Base-by-base conservation (phyloP, 768 basidiomycete species). In the Suillus americanus region DNA sequence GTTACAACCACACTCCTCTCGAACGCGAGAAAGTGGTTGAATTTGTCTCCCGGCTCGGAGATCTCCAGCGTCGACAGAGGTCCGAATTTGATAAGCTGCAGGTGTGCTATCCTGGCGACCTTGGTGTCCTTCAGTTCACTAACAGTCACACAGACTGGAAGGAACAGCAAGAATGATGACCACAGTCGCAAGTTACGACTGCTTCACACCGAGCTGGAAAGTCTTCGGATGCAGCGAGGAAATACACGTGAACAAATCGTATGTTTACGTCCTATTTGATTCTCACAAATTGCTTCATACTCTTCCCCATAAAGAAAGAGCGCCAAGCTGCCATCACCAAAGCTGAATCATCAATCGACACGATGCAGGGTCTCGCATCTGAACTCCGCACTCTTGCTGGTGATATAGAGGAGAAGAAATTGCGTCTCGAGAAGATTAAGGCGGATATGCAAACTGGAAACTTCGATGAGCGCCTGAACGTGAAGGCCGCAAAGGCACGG, bases 331-430 rank as follows among this genome's bases (percentile, higher is more conserved):
- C 82, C 20, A 84, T 92, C 51, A 73, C 75, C 12, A 79, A 76
- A 37, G 79, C 84, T 5, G 90, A 93, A 68, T 73, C 74, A 20
- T 75, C 79, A 20, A 78, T 92, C 43, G 90, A 92, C 65, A 81
- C 77, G 18, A 80, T 85, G 56, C 81, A 89, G 60, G 75, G 76
- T 18, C 73, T 91, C 37, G 79, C 85, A 14, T 78, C 83, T 10
- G 83, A 86, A 30, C 78, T 91, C 10, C 80, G 79, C 14, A 82
- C 80, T 5, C 72, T 89, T 4, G 78, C 82, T 37, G 82, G 78
- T 12, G 90, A 94, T 63, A 87, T 93, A 30, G 84, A 89, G 60
- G 91, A 91, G 69, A 91, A 90, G 77, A 84, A 79, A 62, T 71
- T 75, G 4, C 82, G 89, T 5, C 72, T 93, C 16, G 79, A 85